Evolutionary conservation across 345 rosid species (phyloP), one percentile per base, ranked within the genome.

Genomic region (Brassica carinata): DNA sequence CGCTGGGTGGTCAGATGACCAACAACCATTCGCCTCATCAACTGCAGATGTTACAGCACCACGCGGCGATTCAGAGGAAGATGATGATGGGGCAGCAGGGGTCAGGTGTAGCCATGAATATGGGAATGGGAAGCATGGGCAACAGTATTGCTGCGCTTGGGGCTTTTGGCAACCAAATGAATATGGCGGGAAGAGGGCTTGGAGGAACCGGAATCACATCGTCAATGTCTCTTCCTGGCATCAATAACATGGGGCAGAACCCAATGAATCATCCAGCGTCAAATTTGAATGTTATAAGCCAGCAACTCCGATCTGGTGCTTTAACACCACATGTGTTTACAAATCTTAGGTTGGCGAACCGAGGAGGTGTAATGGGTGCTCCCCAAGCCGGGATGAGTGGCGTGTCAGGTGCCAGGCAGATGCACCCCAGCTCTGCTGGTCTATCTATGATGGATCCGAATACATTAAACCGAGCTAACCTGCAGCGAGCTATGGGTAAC

Each of bases 161-260:
- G 62, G 84, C 87, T 75, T 77, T 89, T 9, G 64, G 88, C 23
- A 91, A 75, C 84, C 83, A 89, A 51, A 80, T 91, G 86, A 86
- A 87, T 57, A 87, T 92, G 76, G 92, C 90, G 73, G 88, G 90
- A 70, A 84, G 94, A 84, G 97, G 97, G 63, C 83, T 89, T 36
- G 89, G 89, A 36, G 97, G 89, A 64, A 43, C 87, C 6, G 94
- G 94, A 76, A 91, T 87, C 57, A 87, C 98, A 40, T 88, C 94
- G 59, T 84, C 97, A 30, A 86, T 92, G 96, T 64, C 90, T 66
- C 81, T 90, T 30, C 74, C 96, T 36, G 88, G 89, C 67, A 84
- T 90, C 36, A 87, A 85, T 69, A 91, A 86, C 79, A 79, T 87
- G 71, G 86, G 92, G 29, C 97, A 92, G 82, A 95, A 86, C 75